Evolutionary conservation across 345 rosid genomes (phyloP).

Genomic region (Nephelium lappaceum): DNA sequence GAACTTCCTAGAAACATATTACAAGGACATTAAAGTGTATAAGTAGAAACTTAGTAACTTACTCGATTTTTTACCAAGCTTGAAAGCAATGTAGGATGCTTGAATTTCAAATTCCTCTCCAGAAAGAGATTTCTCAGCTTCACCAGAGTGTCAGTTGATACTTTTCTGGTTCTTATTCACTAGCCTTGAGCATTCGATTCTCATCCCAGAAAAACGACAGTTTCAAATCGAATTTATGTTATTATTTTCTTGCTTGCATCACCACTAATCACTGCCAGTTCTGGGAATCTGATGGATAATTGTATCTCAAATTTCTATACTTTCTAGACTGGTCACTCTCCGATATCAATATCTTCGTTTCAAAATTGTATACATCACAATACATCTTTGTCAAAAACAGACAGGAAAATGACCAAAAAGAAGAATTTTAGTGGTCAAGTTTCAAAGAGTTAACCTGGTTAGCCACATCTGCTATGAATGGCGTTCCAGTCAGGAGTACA

Average conservation of each 20-base stretch:
- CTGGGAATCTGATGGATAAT: neutral
- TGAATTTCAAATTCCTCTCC: neutral
- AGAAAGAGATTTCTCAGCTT: neutral
- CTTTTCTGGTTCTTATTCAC: neutral
- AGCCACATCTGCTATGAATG: neutral
- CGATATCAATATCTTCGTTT: too few species aligned
- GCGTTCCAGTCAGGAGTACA: slow-evolving; percentile 1
- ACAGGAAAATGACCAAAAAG: neutral
- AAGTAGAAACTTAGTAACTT: neutral
- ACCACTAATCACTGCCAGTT: neutral
- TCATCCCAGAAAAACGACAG: neutral
- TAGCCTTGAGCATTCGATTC: neutral
- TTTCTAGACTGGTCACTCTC: neutral
- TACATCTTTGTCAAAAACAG: neutral
- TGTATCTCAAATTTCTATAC: neutral
- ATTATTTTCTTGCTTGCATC: neutral
- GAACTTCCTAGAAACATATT: neutral
- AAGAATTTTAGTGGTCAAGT: neutral
- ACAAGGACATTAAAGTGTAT: neutral
- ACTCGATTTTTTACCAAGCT: neutral
- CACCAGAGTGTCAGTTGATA: neutral
- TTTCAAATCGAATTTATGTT: neutral
- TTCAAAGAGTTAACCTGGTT: neutral
- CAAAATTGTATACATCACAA: too few species aligned
- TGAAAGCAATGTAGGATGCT: neutral